Base-by-base conservation (phyloP, 2,329 filamentous ascomycete species). In the Tolypocladium capitatum region DNA sequence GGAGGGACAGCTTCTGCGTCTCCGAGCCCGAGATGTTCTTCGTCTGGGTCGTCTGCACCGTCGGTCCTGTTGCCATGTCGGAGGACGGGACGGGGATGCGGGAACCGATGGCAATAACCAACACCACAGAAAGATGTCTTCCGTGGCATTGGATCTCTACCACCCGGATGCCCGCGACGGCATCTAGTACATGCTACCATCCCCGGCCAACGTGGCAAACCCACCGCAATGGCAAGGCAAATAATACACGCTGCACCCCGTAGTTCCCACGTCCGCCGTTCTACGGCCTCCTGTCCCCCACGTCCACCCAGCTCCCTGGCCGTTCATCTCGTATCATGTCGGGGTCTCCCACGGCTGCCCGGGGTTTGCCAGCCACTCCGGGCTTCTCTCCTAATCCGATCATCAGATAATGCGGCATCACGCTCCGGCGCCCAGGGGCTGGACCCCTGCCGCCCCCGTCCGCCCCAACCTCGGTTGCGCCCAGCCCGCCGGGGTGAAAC, bases 1-100 rank as follows among this genome's bases (percentile, higher is more conserved):
- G 74, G 20, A 88, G 64, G 0, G 84, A 78, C 16, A 73, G 65
- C 45, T 60, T 68, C 53, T 72, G 65, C 20, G 47, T 46, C 32
- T 16, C 24, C 14, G 44, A 21, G 16, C n/a, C 32, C 5, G 31
- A 20, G 42, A 20, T 9, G 38, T 18, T 13, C 2, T 30, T 9
- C 11, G 21, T 14, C 38, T 31, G 32, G 24, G 24, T 24, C 4
- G 33, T 14, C 10, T 13, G 24, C 8, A 21, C 2, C 2, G 21
- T 16, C 2, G 43, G 21, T 45, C 27, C 30, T n/a, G 43, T 35
- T 11, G 43, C 43, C 43, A 45, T 45, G 8, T n/a, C 24, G 24
- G 24, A 18, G 18, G 7, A 5, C 1, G 13, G 21, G 14, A 27
- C 7, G 2, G 13, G 20, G 10, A 40, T 27, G 36, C 21, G 21